Base-by-base conservation (phyloP, 108 stramenopile genomes). In the Pseudonitzschia multistriata region DNA sequence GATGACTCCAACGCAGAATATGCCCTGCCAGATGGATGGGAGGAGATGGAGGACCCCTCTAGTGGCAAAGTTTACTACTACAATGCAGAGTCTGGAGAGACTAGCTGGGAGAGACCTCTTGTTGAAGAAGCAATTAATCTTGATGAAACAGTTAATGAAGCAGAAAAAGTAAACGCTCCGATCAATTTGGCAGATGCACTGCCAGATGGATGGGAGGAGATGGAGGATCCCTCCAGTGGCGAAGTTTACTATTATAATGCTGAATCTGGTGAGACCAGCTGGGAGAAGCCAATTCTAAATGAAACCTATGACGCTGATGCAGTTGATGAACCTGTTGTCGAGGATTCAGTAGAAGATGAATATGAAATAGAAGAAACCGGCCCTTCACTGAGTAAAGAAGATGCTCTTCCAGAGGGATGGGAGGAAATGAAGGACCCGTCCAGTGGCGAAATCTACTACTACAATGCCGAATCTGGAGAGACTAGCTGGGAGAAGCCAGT, bases 101-200 rank as follows among this genome's bases (percentile, higher is more conserved):
- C 81, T 8, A 72, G 66, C 34, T 91, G 90, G 90, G 82, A 77
- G 21, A 74, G 31, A 52, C 89, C 89, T 13, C n/a, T n/a, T n/a
- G n/a, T n/a, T n/a, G 37, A 37, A 31, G 29, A 52, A 37, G 50
- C 5, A n/a, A n/a, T n/a, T n/a, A n/a, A n/a, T n/a, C n/a, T n/a
- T n/a, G 3, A 7, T 19, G 60, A 7, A 8, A 27, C 37, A 29
- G 47, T 42, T 19, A 36, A 42, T 45, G 6, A 13, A 61, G 22
- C 37, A 45, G 60, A 48, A 48, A 19, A 2, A 48, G n/a, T n/a
- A n/a, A n/a, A 48, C 21, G 28, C 73, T 54, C 47, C 17, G 19
- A 48, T 17, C 14, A 17, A 48, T 48, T 48, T 14, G 19, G n/a
- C n/a, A 24, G 21, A 74, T 24, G 28, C 24, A 3, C 49, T 89